These are phyloP conservation scores for Entoloma clypeatum DNA, from an alignment of 1,284 basidiomycete species.

Conservation along the genomic window DNA sequence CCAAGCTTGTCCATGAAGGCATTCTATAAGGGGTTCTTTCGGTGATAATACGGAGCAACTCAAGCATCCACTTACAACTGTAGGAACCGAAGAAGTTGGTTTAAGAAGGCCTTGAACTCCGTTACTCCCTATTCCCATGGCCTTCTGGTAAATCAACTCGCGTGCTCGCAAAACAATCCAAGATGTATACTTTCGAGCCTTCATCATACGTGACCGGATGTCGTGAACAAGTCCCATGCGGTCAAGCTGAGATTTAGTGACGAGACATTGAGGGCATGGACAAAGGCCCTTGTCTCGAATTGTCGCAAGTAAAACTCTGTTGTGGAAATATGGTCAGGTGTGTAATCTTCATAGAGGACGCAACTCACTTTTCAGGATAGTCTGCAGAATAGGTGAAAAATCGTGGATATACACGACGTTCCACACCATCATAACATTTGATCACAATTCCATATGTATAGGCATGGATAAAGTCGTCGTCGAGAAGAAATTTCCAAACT, in stretches of 20 bases:
- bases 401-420: slow-evolving; percentile 24
- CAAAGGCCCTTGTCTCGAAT: slow-evolving; percentile 29
- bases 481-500: slow-evolving; percentile 19
- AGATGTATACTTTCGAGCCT: neutral
- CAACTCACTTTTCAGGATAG: slow-evolving; percentile 25
- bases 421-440: slow-evolving; percentile 22
- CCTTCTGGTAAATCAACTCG: slow-evolving; percentile 3
- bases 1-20: slow-evolving; percentile 8
- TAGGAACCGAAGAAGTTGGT: slow-evolving; percentile 15
- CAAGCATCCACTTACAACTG: slow-evolving; percentile 15
- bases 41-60: too few relatives aligned
- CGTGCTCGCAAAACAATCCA: slow-evolving; percentile 1
- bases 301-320: slow-evolving; percentile 32
- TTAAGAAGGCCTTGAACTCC: slow-evolving; percentile 13
- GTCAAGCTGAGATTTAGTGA: slow-evolving; percentile 18
- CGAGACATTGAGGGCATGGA: slow-evolving; percentile 33
- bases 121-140: slow-evolving; percentile 2
- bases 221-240: slow-evolving; percentile 6
- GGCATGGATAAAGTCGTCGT: slow-evolving; percentile 18
- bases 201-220: neutral
- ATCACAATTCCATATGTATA: slow-evolving; percentile 23
- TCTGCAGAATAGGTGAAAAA: slow-evolving; percentile 32
- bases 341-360: neutral
- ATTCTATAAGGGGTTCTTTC: slow-evolving; percentile 5
- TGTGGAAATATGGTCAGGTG: neutral